phyloP scores from a whole-genome alignment of 1,284 basidiomycete species.

The Malassezia equina region DNA sequence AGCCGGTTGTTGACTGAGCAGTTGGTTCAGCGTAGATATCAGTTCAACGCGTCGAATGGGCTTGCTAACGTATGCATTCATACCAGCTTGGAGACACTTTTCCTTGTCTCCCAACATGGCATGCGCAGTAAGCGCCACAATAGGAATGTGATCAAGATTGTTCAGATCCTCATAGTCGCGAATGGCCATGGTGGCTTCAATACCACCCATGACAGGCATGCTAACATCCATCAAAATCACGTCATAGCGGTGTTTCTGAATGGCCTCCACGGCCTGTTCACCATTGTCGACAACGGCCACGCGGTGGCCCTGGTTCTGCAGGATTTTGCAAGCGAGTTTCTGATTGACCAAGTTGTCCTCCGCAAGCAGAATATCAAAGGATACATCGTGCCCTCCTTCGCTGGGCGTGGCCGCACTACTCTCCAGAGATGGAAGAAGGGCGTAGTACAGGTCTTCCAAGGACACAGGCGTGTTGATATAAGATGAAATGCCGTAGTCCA shows the following conservation, averaged over 20 bases:
- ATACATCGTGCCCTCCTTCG: conserved; percentile 66
- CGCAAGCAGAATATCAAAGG: conserved; percentile 86
- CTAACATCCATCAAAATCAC: conserved; percentile 75
- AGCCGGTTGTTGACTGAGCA: conserved; percentile 19
- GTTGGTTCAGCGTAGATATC: conserved; percentile 35
- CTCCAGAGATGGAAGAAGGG: conserved; percentile 86
- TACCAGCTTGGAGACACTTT: conserved; percentile 42
- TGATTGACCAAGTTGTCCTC: conserved; percentile 98
- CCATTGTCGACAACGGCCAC: conserved; percentile 98
- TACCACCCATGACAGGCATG: conserved; percentile 56
- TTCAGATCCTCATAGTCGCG: conserved; percentile 65
- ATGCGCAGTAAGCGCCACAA: conserved; percentile 87
- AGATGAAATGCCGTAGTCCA: conserved; percentile 79
- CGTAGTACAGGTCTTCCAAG: conserved; percentile 78
- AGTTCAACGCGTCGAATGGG: conserved; percentile 41
- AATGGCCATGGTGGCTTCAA: conserved; percentile 59
- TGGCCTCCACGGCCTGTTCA: conserved; percentile 75
- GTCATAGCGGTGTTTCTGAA: conserved; percentile 65
- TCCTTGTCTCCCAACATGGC: conserved; percentile 52
- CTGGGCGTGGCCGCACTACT: conserved; percentile 75
- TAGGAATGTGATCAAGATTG: conserved; percentile 67
- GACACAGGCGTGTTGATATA: conserved; percentile 84
- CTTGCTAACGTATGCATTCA: conserved; percentile 43
- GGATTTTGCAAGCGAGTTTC: conserved; percentile 87
- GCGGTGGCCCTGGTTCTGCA: conserved; percentile 90